These are phyloP conservation scores for Mucor sp. DNA, from an alignment of 371 early-diverging fungal genomes.

Conservation along the genomic window DNA sequence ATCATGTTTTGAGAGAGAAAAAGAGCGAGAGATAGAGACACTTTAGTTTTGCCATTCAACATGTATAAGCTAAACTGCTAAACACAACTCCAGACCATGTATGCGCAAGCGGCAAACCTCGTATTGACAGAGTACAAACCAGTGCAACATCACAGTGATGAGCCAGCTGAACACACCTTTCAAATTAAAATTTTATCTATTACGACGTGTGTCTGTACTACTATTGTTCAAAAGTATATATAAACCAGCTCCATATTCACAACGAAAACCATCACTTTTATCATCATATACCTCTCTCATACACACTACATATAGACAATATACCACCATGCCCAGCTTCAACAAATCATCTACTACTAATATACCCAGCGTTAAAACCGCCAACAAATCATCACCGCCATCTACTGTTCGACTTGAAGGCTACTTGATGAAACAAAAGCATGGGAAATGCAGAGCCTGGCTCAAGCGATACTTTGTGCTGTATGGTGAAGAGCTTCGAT, in stretches of 20 bases:
- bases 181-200: not conserved
- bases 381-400: slow-evolving; percentile 8
- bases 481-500: slow-evolving; percentile 18
- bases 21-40: no score
- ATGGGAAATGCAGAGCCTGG: slow-evolving; percentile 37
- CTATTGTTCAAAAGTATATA: not conserved
- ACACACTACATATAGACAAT: not conserved
- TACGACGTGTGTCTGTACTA: not conserved
- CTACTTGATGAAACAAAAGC: slow-evolving; percentile 45
- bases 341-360: not conserved
- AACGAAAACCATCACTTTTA: not conserved
- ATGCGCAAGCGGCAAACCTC: not conserved
- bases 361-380: slow-evolving; percentile 18
- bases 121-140: not conserved
- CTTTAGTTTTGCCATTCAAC: no score
- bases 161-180: not conserved
- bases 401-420: slow-evolving; percentile 25
- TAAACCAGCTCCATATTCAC: not conserved
- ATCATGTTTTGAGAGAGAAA: no score
- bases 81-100: no score
- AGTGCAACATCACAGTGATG: not conserved
- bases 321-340: not conserved
- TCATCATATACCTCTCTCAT: not conserved
- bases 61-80: no score
- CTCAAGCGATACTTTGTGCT: slow-evolving; percentile 23